Conservation (phyloP, 1,284 basidiomycete species). For the Phaffia rhodozyma region DNA sequence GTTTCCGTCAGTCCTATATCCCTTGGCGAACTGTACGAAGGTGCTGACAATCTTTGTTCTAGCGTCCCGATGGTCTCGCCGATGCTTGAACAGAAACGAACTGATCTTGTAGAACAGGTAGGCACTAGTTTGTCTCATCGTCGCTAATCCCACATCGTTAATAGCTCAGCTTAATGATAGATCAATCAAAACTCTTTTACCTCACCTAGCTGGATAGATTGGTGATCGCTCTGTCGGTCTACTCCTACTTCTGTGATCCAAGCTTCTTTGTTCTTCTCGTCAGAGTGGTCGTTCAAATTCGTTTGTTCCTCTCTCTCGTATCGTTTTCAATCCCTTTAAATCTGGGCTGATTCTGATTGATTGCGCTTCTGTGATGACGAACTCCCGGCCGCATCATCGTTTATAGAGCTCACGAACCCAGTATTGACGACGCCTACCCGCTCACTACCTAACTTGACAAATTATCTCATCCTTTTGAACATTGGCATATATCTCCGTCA, state of each 20-base stretch:
- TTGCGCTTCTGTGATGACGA: too few species aligned
- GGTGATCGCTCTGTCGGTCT: slow-evolving; percentile 6
- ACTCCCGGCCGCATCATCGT: not conserved
- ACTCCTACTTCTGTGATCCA: slow-evolving; percentile 4
- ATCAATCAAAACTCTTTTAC: not conserved
- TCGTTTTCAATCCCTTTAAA: not conserved
- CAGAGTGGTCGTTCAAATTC: not conserved
- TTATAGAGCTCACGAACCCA: slow-evolving; percentile 7
- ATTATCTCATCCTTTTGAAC: not conserved
- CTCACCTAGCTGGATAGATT: slow-evolving; percentile 5
- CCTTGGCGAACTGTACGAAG: not conserved
- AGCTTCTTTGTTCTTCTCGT: not conserved
- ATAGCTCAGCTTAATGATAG: not conserved
- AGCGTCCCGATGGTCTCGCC: not conserved
- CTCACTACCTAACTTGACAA: not conserved
- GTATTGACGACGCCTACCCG: too few species aligned
- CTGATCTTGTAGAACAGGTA: slow-evolving; percentile 12
- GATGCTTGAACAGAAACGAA: slow-evolving; percentile 5
- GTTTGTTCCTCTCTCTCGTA: not conserved
- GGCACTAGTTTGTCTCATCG: not conserved
- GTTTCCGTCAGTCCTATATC: not conserved
- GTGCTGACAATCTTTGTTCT: not conserved
- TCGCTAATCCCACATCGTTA: not conserved
- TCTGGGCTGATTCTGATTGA: not conserved
- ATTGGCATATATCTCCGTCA: not conserved